These are phyloP conservation scores for Solanum paucissectum DNA, from an alignment of 257 asterid genomes.

Conservation along the genomic window DNA sequence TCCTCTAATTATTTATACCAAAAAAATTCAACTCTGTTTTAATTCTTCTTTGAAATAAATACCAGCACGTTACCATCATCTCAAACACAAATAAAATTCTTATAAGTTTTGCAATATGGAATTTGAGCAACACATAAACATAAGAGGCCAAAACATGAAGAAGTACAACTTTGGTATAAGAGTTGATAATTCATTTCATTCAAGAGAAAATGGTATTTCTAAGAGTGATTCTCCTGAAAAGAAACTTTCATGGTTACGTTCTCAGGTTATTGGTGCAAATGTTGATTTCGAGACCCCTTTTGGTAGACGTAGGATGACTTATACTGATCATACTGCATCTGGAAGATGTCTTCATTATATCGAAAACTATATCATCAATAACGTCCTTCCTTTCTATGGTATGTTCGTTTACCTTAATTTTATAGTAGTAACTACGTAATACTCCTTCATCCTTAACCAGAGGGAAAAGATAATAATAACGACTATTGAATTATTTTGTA, in stretches of 20 bases:
- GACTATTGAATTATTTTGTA: neutral
- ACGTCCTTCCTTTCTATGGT: slow-evolving; percentile 46
- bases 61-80: neutral
- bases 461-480: no score
- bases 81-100: neutral
- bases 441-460: no score
- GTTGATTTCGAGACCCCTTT: slow-evolving; percentile 31
- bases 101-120: neutral
- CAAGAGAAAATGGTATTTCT: neutral
- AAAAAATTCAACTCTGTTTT: neutral
- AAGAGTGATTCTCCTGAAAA: neutral
- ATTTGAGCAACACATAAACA: neutral
- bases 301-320: slow-evolving; percentile 37
- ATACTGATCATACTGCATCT: slow-evolving; percentile 57
- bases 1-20: neutral
- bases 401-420: neutral
- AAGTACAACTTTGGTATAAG: neutral
- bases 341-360: slow-evolving; percentile 38
- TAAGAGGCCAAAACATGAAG: neutral
- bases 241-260: neutral
- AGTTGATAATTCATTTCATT: neutral
- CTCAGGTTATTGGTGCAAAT: slow-evolving; percentile 22
- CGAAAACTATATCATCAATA: slow-evolving; percentile 24
- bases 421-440: no score
- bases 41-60: neutral